These are phyloP conservation scores for Sporothrix variecibatus DNA, from an alignment of 2,329 filamentous ascomycete species.

Conservation along the genomic window DNA sequence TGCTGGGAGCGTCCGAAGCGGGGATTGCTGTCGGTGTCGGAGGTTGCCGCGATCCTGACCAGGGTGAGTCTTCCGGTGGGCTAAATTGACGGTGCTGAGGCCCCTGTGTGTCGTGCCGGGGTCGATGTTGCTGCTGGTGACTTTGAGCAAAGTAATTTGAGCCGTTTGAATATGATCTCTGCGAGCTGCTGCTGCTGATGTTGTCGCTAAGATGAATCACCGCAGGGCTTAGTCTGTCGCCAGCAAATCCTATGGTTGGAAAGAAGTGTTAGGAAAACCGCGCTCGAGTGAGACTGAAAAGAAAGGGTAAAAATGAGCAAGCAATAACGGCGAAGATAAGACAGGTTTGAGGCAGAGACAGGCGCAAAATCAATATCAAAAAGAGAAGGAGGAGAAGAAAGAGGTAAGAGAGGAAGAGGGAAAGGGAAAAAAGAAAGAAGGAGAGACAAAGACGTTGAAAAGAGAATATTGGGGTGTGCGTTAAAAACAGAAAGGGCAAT, in stretches of 20 bases:
- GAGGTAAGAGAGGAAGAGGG: not conserved
- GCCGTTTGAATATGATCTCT: constrained; percentile 18
- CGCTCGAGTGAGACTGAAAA: not conserved
- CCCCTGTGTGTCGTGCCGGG: not conserved
- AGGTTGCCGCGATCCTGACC: not conserved
- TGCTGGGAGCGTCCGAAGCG: not conserved
- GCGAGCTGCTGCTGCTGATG: constrained; percentile 22
- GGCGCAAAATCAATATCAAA: not conserved
- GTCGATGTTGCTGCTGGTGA: constrained; percentile 17
- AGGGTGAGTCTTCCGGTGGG: not conserved
- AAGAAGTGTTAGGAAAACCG: constrained; percentile 10
- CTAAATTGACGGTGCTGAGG: constrained; percentile 6
- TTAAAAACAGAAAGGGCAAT: constrained; percentile 8
- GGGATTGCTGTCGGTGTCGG: not conserved
- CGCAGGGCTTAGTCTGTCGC: constrained; percentile 20
- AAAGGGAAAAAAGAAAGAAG: not conserved
- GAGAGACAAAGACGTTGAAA: constrained; percentile 3
- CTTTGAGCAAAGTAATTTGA: constrained; percentile 24
- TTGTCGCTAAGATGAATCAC: constrained; percentile 4
- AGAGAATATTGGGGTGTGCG: not conserved
- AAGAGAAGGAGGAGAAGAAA: not conserved
- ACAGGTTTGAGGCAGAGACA: not conserved
- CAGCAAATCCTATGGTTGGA: constrained; percentile 15
- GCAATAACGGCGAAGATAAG: not conserved
- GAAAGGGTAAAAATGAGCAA: not conserved